A percentile compares a stretch with the other conserved stretches of the same genome.
These are phyloP conservation scores for Aspergillus persii DNA, from an alignment of 2,329 filamentous ascomycete species.

Conservation along the genomic window DNA sequence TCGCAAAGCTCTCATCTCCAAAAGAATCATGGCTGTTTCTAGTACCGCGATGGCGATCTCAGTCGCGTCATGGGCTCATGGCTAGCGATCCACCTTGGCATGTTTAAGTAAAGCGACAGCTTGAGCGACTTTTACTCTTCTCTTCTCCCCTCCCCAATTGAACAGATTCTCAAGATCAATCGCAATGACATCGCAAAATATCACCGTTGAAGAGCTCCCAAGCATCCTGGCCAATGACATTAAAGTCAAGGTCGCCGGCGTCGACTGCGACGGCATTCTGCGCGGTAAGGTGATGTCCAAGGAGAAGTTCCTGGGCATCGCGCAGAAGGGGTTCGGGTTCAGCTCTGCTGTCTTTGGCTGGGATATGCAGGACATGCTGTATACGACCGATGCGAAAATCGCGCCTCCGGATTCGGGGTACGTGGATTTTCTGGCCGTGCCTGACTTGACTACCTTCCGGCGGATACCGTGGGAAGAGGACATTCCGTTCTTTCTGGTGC, in stretches of 20 bases:
- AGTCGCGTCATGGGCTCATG: background rate
- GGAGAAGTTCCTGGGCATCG: constrained; percentile 83
- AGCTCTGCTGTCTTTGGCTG: constrained; percentile 91
- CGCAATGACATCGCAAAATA: constrained; percentile 12
- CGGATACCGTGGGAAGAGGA: constrained; percentile 87
- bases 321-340: constrained; percentile 77
- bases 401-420: constrained; percentile 86
- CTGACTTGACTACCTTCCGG: constrained; percentile 72
- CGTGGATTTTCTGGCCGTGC: constrained; percentile 75
- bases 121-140: background rate
- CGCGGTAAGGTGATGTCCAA: constrained; percentile 89
- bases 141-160: background rate
- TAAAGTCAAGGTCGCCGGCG: constrained; percentile 79
- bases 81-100: background rate
- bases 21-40: background rate
- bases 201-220: constrained; percentile 62
- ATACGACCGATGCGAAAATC: constrained; percentile 63
- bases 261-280: constrained; percentile 81
- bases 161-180: background rate
- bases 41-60: background rate
- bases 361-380: constrained; percentile 94
- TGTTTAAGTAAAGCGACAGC: background rate
- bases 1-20: background rate
- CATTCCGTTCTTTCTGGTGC: constrained; percentile 78
- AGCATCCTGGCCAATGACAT: constrained; percentile 66